Base-by-base conservation (phyloP, 1,284 basidiomycete genomes). In the Stygiomarasmius scandens region DNA sequence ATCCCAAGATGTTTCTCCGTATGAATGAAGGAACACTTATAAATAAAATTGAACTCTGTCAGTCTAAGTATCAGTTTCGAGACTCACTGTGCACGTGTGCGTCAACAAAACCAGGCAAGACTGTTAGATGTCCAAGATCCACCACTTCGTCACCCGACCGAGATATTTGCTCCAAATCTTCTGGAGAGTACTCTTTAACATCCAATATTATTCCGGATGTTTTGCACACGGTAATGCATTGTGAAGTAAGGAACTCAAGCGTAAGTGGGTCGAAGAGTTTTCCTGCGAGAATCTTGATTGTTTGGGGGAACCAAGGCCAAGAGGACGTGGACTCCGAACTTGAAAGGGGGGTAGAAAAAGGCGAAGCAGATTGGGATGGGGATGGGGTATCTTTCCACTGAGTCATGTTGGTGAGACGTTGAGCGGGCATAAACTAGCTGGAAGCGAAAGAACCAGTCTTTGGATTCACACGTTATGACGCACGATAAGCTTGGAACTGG, bases 41-140 rank as follows among this genome's bases (percentile, higher is more conserved):
- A 52, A 29, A 45, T 41, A 55, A 20, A 22, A 22, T 5, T 6
- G 29, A 12, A 32, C 6, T 32, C 56, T 46, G 55, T 46, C 51
- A 58, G 56, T 11, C 38, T 49, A 19, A 16, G 25, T 11, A 41
- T 49, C 47, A 48, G 16, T 49, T 32, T 36, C 46, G 34, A 49
- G 12, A 73, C 84, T 70, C 65, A 86, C 86, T 70, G 66, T 87
- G 86, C 19, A 89, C 85, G 69, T 89, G 86, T 1, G 74, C 74
- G 63, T 89, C 86, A n/a, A 88, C 84, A 51, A 88, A 81, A 0
- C 86, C 86, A 19, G 87, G 85, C 2, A 87, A 67, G 2, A 89
- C 73, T 1, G 82, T 84, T 59, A 74, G 63, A 19, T 71, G 65
- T n/a, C 80, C 69, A 43, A 87, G 68, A 67, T 88, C 82, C n/a